phyloP scores from a whole-genome alignment of 2,329 filamentous ascomycete genomes.

The Apiospora rasikravindrae region DNA sequence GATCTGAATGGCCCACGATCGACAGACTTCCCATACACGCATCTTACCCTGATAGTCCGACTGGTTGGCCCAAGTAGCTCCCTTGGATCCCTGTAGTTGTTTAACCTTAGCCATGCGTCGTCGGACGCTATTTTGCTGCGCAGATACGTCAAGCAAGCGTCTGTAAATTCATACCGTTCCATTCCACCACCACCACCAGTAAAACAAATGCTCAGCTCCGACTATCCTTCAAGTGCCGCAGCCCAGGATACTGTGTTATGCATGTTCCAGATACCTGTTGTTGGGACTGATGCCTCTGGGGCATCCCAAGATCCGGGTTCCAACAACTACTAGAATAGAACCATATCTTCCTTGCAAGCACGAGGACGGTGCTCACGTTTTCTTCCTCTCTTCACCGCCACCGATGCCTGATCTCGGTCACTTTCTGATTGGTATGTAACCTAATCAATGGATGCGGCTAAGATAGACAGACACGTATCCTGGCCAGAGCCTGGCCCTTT shows the following conservation, averaged over 20 bases:
- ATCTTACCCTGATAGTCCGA: background rate
- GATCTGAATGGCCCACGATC: background rate
- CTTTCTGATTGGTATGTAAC: background rate
- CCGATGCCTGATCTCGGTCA: background rate
- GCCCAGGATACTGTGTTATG: background rate
- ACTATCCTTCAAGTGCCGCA: background rate
- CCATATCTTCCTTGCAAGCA: background rate
- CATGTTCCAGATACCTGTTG: background rate
- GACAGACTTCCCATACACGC: background rate
- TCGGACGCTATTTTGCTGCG: conserved; percentile 3
- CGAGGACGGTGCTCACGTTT: background rate
- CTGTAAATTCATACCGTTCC: background rate
- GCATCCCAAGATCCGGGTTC: background rate
- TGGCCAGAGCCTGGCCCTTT: background rate
- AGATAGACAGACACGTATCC: conserved; percentile 8
- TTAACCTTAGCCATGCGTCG: conserved; percentile 2
- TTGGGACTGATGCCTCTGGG: background rate
- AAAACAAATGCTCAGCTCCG: background rate
- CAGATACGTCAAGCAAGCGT: background rate
- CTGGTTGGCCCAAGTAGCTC: background rate
- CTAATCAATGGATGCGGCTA: background rate
- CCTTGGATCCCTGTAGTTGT: background rate
- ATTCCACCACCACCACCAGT: background rate
- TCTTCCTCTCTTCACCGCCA: background rate
- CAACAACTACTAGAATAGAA: background rate